A percentile compares a stretch with the other conserved stretches of the same genome.
Evolutionary conservation across 305 asterid species (phyloP).

Genomic region (Rubia balearica): DNA sequence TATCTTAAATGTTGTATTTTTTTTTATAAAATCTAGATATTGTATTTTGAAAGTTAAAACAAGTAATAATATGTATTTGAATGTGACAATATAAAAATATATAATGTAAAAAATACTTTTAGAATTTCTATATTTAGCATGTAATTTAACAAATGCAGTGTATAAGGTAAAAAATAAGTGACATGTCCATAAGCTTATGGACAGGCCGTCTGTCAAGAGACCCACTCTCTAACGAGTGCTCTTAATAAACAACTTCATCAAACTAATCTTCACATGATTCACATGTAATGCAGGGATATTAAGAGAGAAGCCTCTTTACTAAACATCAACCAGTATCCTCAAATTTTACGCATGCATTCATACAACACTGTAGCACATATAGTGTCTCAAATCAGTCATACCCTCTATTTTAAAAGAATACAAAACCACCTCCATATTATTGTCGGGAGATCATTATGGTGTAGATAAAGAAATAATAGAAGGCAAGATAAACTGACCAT

Average conservation of each 20-base stretch:
- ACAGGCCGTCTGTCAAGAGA: too few relatives aligned
- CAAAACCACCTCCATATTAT: neutral
- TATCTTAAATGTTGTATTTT: too few relatives aligned
- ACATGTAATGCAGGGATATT: neutral
- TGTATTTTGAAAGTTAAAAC: too few relatives aligned
- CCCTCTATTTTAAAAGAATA: neutral
- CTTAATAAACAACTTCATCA: neutral
- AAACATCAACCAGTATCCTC: neutral
- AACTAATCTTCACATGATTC: neutral
- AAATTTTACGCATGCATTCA: neutral
- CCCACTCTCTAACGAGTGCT: neutral
- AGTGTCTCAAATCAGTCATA: neutral
- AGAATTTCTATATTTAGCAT: too few relatives aligned
- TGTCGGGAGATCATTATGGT: neutral
- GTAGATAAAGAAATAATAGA: constrained; percentile 1
- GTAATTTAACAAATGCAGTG: too few relatives aligned
- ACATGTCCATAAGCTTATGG: too few relatives aligned
- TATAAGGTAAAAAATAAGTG: too few relatives aligned
- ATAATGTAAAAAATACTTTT: too few relatives aligned
- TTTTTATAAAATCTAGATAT: too few relatives aligned
- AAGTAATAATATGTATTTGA: too few relatives aligned
- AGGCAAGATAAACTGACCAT: constrained; percentile 45
- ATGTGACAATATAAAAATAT: too few relatives aligned
- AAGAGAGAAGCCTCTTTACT: neutral
- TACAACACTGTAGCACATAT: neutral